Percentiles rank a stretch among this genome's conserved stretches.
phyloP scores from a whole-genome alignment of 2,329 filamentous ascomycete genomes.

The Nothopassalora personata region DNA sequence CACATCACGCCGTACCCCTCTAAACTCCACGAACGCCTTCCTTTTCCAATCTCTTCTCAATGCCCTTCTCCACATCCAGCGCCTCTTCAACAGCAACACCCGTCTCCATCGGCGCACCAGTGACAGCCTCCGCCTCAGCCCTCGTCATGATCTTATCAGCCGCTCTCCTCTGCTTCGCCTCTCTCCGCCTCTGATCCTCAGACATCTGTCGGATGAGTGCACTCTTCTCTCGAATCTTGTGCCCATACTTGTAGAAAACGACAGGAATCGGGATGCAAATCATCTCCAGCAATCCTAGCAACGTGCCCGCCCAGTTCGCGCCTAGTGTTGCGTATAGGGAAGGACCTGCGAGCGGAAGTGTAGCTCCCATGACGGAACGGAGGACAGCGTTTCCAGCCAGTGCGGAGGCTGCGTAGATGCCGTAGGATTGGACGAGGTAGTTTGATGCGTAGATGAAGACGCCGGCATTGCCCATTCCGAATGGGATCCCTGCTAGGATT shows the following conservation, averaged over 20 bases:
- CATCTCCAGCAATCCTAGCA: slow-evolving; percentile 69
- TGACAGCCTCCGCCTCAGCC: slow-evolving; percentile 26
- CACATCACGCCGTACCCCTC: not conserved
- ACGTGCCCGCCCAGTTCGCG: slow-evolving; percentile 72
- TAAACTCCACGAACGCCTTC: not conserved
- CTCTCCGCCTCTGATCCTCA: slow-evolving; percentile 44
- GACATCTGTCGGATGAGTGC: slow-evolving; percentile 47
- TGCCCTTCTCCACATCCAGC: slow-evolving; percentile 23
- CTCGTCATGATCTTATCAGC: slow-evolving; percentile 27
- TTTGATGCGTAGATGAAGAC: slow-evolving; percentile 80
- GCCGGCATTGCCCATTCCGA: slow-evolving; percentile 69
- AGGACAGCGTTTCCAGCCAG: slow-evolving; percentile 75
- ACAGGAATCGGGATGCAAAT: slow-evolving; percentile 59
- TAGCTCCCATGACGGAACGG: slow-evolving; percentile 68
- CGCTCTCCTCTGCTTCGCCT: slow-evolving; percentile 38
- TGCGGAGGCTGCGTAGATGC: slow-evolving; percentile 75
- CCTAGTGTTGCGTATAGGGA: slow-evolving; percentile 65
- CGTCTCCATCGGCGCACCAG: slow-evolving; percentile 38
- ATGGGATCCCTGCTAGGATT: slow-evolving; percentile 58
- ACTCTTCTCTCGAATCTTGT: slow-evolving; percentile 53
- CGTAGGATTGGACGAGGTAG: slow-evolving; percentile 73
- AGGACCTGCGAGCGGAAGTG: slow-evolving; percentile 68
- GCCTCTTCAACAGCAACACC: slow-evolving; percentile 34
- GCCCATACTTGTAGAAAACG: slow-evolving; percentile 41
- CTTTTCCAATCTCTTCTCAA: slow-evolving; percentile 26